Evolutionary conservation across 352 stramenopile species (phyloP).

Genomic region (Phytophthora pluvialis): DNA sequence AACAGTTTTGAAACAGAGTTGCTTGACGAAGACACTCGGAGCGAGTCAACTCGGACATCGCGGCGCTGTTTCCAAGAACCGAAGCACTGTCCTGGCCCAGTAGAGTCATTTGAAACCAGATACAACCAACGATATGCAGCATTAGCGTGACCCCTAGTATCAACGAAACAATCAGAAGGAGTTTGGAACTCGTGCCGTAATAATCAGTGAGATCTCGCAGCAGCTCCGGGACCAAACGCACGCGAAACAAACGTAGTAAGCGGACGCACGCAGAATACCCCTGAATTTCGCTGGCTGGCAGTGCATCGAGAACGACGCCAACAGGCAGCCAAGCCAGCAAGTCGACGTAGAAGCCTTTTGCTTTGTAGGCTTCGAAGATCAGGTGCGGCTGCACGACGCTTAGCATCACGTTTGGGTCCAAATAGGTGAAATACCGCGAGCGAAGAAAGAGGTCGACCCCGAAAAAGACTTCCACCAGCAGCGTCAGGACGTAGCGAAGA

Average conservation of each 20-base stretch:
- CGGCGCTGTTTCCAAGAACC: not conserved
- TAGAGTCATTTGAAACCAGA: constrained; percentile 71
- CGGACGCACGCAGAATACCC: constrained; percentile 57
- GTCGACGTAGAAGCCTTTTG: constrained; percentile 59
- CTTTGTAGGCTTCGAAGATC: constrained; percentile 64
- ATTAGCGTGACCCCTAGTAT: constrained; percentile 56
- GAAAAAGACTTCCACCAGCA: constrained; percentile 61
- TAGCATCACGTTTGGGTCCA: constrained; percentile 66
- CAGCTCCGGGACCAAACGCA: constrained; percentile 48
- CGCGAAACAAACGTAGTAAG: constrained; percentile 45
- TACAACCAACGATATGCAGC: constrained; percentile 59
- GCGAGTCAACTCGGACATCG: constrained; percentile 34
- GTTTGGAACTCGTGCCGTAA: constrained; percentile 61
- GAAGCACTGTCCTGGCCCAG: not conserved
- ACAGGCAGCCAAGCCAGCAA: constrained; percentile 54
- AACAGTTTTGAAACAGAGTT: constrained; percentile 60
- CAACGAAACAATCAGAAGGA: constrained; percentile 45
- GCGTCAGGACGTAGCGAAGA: constrained; percentile 37
- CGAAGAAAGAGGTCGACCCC: constrained; percentile 55
- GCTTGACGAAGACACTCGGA: constrained; percentile 49
- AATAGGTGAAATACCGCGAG: constrained; percentile 56
- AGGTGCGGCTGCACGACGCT: constrained; percentile 54
- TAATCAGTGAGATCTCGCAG: constrained; percentile 57
- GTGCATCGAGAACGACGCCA: constrained; percentile 47
- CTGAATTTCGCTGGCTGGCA: constrained; percentile 19